These are phyloP conservation scores for Neofusicoccum kwambonambiense DNA, from an alignment of 2,329 filamentous ascomycete species.

Conservation along the genomic window DNA sequence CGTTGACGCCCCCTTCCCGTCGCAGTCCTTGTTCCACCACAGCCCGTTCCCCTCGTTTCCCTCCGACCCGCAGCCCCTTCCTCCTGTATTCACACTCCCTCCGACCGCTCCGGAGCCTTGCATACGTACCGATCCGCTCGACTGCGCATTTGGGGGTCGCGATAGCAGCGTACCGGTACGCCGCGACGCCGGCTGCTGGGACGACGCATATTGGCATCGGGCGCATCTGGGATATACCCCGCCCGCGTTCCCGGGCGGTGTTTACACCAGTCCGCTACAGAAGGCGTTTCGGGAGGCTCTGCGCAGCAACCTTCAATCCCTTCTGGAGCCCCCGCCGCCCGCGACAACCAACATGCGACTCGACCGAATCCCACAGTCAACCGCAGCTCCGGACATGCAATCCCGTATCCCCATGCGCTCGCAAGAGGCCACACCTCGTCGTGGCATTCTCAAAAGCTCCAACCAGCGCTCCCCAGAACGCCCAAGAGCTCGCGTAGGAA, in stretches of 20 bases:
- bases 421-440: neutral
- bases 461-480: neutral
- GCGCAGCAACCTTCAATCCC: constrained; percentile 19
- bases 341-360: neutral
- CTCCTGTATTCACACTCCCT: constrained; percentile 45
- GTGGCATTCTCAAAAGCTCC: neutral
- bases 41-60: constrained; percentile 33
- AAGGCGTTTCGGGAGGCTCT: constrained; percentile 29
- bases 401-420: constrained; percentile 33
- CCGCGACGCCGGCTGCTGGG: constrained; percentile 15
- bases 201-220: constrained; percentile 15
- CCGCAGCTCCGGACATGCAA: constrained; percentile 20
- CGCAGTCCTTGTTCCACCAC: constrained; percentile 31
- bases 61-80: constrained; percentile 37
- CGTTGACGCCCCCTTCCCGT: constrained; percentile 46
- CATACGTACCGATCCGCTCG: neutral
- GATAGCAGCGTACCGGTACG: constrained; percentile 21
- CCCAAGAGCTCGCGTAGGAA: neutral
- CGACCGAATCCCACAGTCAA: constrained; percentile 6
- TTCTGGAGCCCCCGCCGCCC: neutral
- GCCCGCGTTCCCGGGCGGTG: constrained; percentile 26
- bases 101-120: constrained; percentile 27
- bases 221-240: constrained; percentile 14
- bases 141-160: constrained; percentile 14
- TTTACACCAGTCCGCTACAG: constrained; percentile 35